phyloP scores from a whole-genome alignment of 495 filamentous ascomycete genomes.

The Penicillium turbatum region DNA sequence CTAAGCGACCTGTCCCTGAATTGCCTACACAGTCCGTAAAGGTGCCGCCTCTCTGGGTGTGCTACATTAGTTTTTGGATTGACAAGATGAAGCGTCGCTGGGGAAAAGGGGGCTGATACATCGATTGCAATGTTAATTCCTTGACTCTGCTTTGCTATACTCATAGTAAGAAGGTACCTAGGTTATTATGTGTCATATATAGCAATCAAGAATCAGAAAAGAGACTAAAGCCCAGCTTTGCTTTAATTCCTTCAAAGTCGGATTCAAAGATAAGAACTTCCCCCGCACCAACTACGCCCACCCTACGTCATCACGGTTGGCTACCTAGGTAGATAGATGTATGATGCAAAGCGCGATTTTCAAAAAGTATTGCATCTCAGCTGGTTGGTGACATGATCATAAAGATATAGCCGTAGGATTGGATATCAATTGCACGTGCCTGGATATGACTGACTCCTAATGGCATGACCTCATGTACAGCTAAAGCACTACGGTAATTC shows the following conservation, averaged over 20 bases:
- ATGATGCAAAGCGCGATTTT: neutral
- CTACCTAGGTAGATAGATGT: too few species aligned
- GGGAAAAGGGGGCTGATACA: slow-evolving; percentile 7
- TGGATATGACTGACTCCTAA: neutral
- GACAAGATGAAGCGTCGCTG: neutral
- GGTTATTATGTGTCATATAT: neutral
- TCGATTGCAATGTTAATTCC: slow-evolving; percentile 29
- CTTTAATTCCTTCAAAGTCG: too few species aligned
- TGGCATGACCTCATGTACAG: neutral
- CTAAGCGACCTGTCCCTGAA: slow-evolving; percentile 19
- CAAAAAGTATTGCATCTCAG: neutral
- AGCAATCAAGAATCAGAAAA: neutral
- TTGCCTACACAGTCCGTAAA: slow-evolving; percentile 30
- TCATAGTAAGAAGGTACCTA: neutral
- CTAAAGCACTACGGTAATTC: slow-evolving; percentile 16
- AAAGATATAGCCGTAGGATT: neutral
- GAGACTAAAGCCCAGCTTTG: neutral
- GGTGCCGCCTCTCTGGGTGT: slow-evolving; percentile 22
- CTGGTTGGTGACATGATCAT: too few species aligned
- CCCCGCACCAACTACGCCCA: too few species aligned
- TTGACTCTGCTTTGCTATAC: neutral
- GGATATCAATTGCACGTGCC: neutral
- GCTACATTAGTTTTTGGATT: neutral
- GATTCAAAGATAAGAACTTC: too few species aligned
- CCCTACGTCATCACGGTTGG: neutral